Evolutionary conservation across 1,284 basidiomycete genomes (phyloP), one percentile per base, ranked within the genome.

Genomic region (Kalmanozyma brasiliensis): DNA sequence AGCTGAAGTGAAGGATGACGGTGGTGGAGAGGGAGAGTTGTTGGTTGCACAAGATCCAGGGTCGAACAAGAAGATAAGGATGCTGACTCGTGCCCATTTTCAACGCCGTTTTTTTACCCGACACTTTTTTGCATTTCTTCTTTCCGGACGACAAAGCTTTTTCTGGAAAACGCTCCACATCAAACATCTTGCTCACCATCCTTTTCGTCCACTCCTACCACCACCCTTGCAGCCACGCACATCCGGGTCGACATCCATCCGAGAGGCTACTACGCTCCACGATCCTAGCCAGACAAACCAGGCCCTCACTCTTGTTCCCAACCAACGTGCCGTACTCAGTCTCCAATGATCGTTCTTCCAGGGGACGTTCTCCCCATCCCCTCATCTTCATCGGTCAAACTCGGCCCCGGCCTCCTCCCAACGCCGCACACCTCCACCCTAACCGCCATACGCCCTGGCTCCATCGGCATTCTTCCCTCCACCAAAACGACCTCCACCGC

Each of bases 391-490:
- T 26, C 60, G 2, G 49, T 73, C 53, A 76, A 76, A 44, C 63
- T 76, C 17, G 77, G 77, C 0, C 77, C 77, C 0, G 72, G 77
- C 6, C 44, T 79, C 0, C 52, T 79, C 6, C 71, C 66, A 5
- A 65, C 63, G 1, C 69, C 43, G 7, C 17, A 38, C 23, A n/a
- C 40, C 16, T 52, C 41, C 0, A 49, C 72, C 8, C 52, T 76
- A 3, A 72, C 72, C 8, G 64, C 74, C 11, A 70, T 73, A 29
- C 62, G 64, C 8, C 14, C 59, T 1, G 76, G 76, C 0, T 63
- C 67, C 4, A 30, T 76, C 2, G 76, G 76, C 6, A 59, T 63
- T 17, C 45, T 78, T 26, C 17, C 38, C 23, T 51, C 41, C 5
- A 19, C 63, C 20, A 49, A 40, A 2, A 22, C 63, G 6, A 30